A percentile compares a stretch with the other conserved stretches of the same genome.
phyloP scores from a whole-genome alignment of 352 stramenopile genomes.

The Pythium monospermum region DNA sequence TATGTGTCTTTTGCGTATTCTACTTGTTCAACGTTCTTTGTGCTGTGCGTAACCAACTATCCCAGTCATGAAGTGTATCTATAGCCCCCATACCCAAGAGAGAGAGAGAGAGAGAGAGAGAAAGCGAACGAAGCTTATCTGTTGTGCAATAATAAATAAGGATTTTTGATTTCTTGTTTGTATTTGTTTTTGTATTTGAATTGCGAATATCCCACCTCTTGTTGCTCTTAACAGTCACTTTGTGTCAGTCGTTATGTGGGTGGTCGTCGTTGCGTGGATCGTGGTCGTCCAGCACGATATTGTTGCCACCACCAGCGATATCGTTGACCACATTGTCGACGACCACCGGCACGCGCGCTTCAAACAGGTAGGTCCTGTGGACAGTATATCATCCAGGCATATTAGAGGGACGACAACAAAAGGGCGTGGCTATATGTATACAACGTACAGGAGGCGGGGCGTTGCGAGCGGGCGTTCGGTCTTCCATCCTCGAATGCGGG shows the following conservation, averaged over 20 bases:
- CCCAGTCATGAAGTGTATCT: no score
- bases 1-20: no score
- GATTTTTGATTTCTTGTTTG: not conserved
- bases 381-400: not conserved
- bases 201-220: not conserved
- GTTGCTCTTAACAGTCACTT: not conserved
- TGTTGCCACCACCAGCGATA: constrained; percentile 28
- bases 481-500: constrained; percentile 94
- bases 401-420: constrained; percentile 1
- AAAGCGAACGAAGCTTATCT: constrained; percentile 1
- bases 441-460: constrained; percentile 84
- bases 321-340: constrained; percentile 62
- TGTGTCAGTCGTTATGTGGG: constrained; percentile 48
- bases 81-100: no score
- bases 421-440: constrained; percentile 10
- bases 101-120: not conserved
- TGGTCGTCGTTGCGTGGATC: constrained; percentile 34
- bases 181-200: not conserved
- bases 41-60: no score
- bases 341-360: constrained; percentile 37
- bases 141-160: not conserved
- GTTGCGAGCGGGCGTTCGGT: constrained; percentile 89
- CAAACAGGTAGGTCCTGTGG: constrained; percentile 57
- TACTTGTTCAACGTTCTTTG: not conserved
- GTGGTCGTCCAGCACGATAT: constrained; percentile 34